Percentiles rank a stretch among this genome's conserved stretches.
These are phyloP conservation scores for Knoxia roxburghii DNA, from an alignment of 257 asterid species.

Conservation along the genomic window DNA sequence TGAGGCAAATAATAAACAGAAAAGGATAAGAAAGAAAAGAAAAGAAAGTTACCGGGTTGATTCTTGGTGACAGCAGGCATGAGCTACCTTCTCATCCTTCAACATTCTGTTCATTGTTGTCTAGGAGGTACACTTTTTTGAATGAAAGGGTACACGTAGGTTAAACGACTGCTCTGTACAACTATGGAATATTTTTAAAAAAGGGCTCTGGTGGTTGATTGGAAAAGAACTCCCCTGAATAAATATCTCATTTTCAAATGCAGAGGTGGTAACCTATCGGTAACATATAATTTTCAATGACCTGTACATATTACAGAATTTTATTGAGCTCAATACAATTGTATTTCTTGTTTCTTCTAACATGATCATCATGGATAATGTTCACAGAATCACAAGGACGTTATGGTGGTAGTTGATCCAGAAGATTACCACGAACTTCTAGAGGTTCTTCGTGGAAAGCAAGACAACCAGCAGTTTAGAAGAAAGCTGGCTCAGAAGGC, in stretches of 20 bases:
- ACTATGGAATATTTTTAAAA: too few relatives aligned
- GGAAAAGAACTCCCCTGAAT: neutral
- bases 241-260: neutral
- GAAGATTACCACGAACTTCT: conserved; percentile 73
- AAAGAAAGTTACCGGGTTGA: neutral
- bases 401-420: conserved; percentile 87
- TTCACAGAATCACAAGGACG: conserved; percentile 90
- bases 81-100: neutral
- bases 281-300: neutral
- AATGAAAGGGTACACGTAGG: neutral
- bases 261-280: neutral
- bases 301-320: too few relatives aligned
- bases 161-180: neutral
- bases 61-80: neutral
- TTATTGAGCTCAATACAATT: neutral
- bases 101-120: neutral
- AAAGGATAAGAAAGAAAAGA: neutral
- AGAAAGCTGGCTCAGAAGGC: conserved; percentile 91
- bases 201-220: neutral
- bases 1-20: neutral
- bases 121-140: neutral
- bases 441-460: conserved; percentile 55
- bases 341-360: neutral
- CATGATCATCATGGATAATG: neutral
- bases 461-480: conserved; percentile 58